A percentile compares a stretch with the other conserved stretches of the same genome.
These are phyloP conservation scores for Cavenderia fasciculata DNA, from an alignment of 78 protist genomes.

Conservation along the genomic window DNA sequence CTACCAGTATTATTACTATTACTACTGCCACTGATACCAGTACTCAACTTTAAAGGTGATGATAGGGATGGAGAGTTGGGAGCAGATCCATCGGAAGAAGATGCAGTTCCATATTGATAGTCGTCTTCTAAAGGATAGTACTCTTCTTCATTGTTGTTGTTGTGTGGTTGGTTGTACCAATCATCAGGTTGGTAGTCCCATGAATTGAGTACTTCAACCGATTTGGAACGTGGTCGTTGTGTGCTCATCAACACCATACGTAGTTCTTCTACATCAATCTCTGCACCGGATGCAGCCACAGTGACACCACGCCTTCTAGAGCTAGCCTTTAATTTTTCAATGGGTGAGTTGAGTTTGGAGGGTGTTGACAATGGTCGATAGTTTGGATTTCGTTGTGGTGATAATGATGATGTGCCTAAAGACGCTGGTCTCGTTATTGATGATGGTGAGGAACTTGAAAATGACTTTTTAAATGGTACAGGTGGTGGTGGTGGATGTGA, in stretches of 20 bases:
- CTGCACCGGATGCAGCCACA: slow-evolving; percentile 9
- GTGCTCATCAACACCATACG: background rate
- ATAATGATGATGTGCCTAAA: too few relatives aligned
- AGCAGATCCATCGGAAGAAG: background rate
- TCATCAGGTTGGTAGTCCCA: slow-evolving; percentile 58
- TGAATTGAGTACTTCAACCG: slow-evolving; percentile 13
- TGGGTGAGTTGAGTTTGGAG: too few relatives aligned
- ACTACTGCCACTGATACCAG: background rate
- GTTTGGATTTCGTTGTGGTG: too few relatives aligned
- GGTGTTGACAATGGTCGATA: too few relatives aligned
- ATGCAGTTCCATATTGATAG: background rate
- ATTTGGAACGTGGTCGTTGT: slow-evolving; percentile 1
- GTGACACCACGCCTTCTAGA: slow-evolving; percentile 68
- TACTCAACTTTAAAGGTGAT: background rate
- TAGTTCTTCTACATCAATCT: background rate
- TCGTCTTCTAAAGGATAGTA: background rate
- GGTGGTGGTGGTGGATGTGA: background rate
- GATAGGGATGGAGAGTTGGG: background rate
- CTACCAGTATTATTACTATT: background rate
- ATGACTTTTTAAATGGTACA: slow-evolving; percentile 1
- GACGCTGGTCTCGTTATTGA: too few relatives aligned
- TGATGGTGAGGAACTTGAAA: too few relatives aligned
- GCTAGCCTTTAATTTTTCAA: too few relatives aligned
- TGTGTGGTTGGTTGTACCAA: too few relatives aligned
- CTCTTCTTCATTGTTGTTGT: background rate